A percentile compares a stretch with the other conserved stretches of the same genome.
phyloP scores from a whole-genome alignment of 352 stramenopile genomes.

The Globisporangium lucens region DNA sequence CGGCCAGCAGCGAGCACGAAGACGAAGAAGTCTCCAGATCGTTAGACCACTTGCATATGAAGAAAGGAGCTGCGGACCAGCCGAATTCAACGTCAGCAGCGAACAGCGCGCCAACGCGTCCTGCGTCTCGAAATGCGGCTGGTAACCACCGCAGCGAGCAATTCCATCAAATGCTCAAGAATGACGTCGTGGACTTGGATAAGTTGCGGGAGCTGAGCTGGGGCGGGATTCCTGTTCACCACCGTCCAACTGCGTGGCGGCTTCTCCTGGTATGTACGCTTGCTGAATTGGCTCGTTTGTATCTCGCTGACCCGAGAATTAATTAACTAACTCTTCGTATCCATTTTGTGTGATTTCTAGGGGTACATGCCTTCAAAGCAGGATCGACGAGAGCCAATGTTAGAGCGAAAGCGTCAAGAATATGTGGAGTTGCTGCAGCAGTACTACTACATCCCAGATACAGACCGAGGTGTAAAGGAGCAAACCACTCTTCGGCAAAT shows the following conservation, averaged over 20 bases:
- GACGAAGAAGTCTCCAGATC: slow-evolving; percentile 27
- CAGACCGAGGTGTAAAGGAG: slow-evolving; percentile 92
- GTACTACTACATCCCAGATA: slow-evolving; percentile 97
- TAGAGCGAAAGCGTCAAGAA: slow-evolving; percentile 94
- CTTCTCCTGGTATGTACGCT: slow-evolving; percentile 86
- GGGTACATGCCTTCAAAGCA: slow-evolving; percentile 96
- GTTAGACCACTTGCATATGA: slow-evolving; percentile 20
- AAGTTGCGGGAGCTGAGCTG: slow-evolving; percentile 89
- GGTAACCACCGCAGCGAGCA: slow-evolving; percentile 72
- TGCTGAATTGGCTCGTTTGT: background rate
- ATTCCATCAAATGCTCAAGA: slow-evolving; percentile 64
- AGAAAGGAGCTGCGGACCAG: slow-evolving; percentile 13
- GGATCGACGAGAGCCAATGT: slow-evolving; percentile 84
- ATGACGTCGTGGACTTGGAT: slow-evolving; percentile 86
- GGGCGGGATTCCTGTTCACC: slow-evolving; percentile 86
- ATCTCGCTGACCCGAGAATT: background rate
- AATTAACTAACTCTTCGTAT: background rate
- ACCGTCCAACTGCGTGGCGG: slow-evolving; percentile 93
- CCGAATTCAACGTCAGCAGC: background rate
- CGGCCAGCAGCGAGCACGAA: slow-evolving; percentile 17
- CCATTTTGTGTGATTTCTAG: slow-evolving; percentile 20
- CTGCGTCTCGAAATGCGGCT: slow-evolving; percentile 55
- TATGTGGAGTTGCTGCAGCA: slow-evolving; percentile 94
- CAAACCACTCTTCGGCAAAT: slow-evolving; percentile 96
- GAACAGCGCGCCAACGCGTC: slow-evolving; percentile 5